Evolutionary conservation across 345 rosid species (phyloP).

Genomic region (Gynandropsis gynandra): DNA sequence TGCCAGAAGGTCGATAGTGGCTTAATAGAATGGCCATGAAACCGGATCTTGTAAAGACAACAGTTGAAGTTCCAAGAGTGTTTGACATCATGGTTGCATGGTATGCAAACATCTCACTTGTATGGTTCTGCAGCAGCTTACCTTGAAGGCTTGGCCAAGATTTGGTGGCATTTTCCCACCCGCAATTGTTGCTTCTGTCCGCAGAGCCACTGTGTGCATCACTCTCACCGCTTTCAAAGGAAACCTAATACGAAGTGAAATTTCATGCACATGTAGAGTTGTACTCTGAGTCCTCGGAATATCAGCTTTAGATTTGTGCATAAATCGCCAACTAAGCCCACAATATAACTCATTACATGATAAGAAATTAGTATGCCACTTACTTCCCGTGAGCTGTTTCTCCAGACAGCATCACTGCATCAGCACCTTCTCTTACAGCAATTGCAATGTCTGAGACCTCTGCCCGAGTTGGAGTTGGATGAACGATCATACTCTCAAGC

Average conservation of each 20-base stretch:
- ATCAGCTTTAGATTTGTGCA: too few relatives aligned
- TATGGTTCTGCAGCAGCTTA: slow-evolving; percentile 60
- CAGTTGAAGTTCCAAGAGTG: slow-evolving; percentile 91
- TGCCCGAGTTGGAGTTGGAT: slow-evolving; percentile 96
- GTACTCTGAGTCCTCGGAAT: too few relatives aligned
- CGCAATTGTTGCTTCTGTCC: slow-evolving; percentile 64
- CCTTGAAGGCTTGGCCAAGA: slow-evolving; percentile 56
- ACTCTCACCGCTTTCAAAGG: slow-evolving; percentile 35
- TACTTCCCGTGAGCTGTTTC: slow-evolving; percentile 99
- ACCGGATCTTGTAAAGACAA: slow-evolving; percentile 96
- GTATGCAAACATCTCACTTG: slow-evolving; percentile 99
- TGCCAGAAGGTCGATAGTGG: slow-evolving; percentile 90
- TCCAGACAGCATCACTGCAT: slow-evolving; percentile 98
- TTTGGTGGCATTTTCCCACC: slow-evolving; percentile 55
- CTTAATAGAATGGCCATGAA: slow-evolving; percentile 90
- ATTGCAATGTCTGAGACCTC: slow-evolving; percentile 99
- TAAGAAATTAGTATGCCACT: slow-evolving; percentile 24
- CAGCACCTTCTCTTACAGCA: slow-evolving; percentile 98
- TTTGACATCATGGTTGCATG: slow-evolving; percentile 99
- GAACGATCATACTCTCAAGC: slow-evolving; percentile 99
- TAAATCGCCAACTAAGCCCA: not conserved
- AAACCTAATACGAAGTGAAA: not conserved
- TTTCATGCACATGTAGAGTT: not conserved
- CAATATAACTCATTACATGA: not conserved
- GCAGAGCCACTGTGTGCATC: slow-evolving; percentile 72